Evolutionary conservation across 2,329 filamentous ascomycete genomes (phyloP).

Genomic region (Lojkania enalia): DNA sequence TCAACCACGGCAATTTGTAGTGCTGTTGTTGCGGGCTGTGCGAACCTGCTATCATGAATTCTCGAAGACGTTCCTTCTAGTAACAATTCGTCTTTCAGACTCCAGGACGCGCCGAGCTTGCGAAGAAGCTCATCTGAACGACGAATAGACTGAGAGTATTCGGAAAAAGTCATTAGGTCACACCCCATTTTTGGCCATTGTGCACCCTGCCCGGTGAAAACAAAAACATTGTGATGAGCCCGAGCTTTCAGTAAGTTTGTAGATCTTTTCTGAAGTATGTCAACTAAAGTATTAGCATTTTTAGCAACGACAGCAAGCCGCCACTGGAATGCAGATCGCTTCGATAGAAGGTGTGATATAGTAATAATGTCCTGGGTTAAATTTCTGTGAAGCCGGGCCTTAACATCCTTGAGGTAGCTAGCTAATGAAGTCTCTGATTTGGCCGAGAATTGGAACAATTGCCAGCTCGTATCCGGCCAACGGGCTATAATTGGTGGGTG

Average conservation of each 20-base stretch:
- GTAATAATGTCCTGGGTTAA: neutral
- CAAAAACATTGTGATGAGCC: neutral
- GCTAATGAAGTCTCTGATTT: neutral
- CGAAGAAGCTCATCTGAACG: neutral
- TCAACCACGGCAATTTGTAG: constrained; percentile 13
- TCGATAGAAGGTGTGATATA: neutral
- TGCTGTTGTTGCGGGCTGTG: constrained; percentile 15
- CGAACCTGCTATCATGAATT: constrained; percentile 8
- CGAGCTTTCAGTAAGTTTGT: neutral
- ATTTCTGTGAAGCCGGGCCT: neutral
- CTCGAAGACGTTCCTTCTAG: constrained; percentile 1
- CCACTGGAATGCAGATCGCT: neutral
- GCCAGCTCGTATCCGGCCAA: neutral
- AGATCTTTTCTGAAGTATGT: neutral
- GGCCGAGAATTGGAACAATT: constrained; percentile 3
- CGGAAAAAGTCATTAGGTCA: neutral
- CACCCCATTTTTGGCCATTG: constrained; percentile 3
- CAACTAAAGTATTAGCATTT: neutral
- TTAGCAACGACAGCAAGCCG: neutral
- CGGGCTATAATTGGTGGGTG: neutral
- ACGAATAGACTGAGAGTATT: neutral
- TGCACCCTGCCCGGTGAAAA: constrained; percentile 5
- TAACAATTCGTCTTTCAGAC: neutral
- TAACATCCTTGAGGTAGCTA: neutral
- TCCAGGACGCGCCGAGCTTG: neutral